Base-by-base conservation (phyloP, 495 filamentous ascomycete genomes). In the Durotheca rogersii region DNA sequence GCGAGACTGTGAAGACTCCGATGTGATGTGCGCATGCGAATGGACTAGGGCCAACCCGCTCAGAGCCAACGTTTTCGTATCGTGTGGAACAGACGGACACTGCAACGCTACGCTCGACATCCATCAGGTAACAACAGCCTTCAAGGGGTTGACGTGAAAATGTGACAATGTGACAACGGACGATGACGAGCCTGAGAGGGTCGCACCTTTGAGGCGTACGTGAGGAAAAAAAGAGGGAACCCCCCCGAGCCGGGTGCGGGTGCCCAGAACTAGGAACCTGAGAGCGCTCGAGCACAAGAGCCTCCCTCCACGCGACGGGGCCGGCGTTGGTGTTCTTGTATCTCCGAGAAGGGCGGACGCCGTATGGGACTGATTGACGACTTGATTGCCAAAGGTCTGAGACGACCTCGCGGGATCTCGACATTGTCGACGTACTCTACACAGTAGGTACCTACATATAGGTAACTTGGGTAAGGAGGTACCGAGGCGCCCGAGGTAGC, bases 341-440 rank as follows among this genome's bases (percentile, higher is more conserved):
- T 46, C 51, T 7, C 46, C 43, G 42, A 42, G 11, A 42, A 37
- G 36, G 41, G 20, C 42, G 37, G 41, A 31, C 31, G 20, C 35
- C 32, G 43, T 32, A 32, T 31, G 43, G 32, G 32, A 32, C 14
- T 23, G 34, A 32, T n/a, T 35, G 53, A 41, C 45, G 40, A n/a
- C n/a, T 44, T 50, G 40, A 53, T 58, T 46, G 34, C 46, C 20
- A 33, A 25, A 51, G 19, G 19, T 18, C 31, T 5, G 11, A 11
- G n/a, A n/a, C n/a, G n/a, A n/a, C n/a, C n/a, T n/a, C n/a, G n/a
- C n/a, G n/a, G n/a, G n/a, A n/a, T n/a, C n/a, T n/a, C n/a, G n/a
- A n/a, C n/a, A n/a, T n/a, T n/a, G n/a, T n/a, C n/a, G n/a, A n/a
- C n/a, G n/a, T n/a, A n/a, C n/a, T n/a, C n/a, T n/a, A n/a, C n/a